Conservation (phyloP, 768 basidiomycete genomes). For the Favolaschia claudopus region DNA sequence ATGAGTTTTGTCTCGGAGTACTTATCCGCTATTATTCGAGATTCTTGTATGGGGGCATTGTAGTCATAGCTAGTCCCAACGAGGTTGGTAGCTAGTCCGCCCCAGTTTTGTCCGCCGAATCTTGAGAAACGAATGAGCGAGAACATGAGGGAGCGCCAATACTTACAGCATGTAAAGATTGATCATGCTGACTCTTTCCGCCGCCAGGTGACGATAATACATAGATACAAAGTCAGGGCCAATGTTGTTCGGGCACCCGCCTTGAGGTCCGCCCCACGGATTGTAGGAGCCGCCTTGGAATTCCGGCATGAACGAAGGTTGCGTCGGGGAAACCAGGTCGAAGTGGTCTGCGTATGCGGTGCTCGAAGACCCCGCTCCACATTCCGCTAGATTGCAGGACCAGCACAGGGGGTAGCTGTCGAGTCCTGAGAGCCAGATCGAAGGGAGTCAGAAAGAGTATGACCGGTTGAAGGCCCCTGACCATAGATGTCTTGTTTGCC, state of each 20-base stretch:
- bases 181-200: constrained; percentile 16
- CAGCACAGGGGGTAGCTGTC: constrained; percentile 23
- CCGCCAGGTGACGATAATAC: constrained; percentile 20
- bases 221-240: constrained; percentile 20
- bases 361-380: constrained; percentile 5
- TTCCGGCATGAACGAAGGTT: constrained; percentile 21
- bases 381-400: constrained; percentile 23
- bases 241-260: constrained; percentile 13
- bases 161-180: constrained; percentile 22
- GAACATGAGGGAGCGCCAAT: neutral
- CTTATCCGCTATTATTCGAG: constrained; percentile 54
- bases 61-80: constrained; percentile 59
- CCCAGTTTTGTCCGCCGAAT: constrained; percentile 22
- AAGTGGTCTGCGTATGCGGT: constrained; percentile 16
- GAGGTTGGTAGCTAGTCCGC: constrained; percentile 20
- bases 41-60: constrained; percentile 58
- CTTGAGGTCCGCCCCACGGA: constrained; percentile 20
- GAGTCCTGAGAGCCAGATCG: constrained; percentile 6
- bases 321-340: constrained; percentile 18
- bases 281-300: constrained; percentile 25
- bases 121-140: neutral
- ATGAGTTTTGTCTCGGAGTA: constrained; percentile 64
- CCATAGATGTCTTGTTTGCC: constrained; percentile 21
- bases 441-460: neutral
- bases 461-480: neutral